Evolutionary conservation across 1,139 yeast species (phyloP), one percentile per base, ranked within the genome.

Genomic region (Scheffersomyces segobiensis): DNA sequence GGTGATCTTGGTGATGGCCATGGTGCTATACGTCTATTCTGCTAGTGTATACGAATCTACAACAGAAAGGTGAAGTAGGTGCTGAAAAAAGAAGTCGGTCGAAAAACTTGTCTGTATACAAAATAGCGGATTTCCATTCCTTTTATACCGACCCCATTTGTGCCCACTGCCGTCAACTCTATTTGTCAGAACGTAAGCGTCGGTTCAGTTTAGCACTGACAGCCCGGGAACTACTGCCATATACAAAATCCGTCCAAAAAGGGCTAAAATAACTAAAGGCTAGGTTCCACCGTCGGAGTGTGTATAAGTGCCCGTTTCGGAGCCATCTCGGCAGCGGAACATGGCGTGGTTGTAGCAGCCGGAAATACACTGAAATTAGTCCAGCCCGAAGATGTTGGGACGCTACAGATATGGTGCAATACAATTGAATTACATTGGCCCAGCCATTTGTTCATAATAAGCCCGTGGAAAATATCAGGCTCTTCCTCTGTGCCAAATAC

Each of bases 1-100:
- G 64, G 81, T 81, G 69, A 89, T 87, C 73, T 89, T 89, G 61
- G 75, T 75, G 57, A 77, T 63, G 53, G 42, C 42, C 42, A 32
- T 32, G 12, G 8, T 32, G 42, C 42, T 32, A 32, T 32, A 32
- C 42, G 42, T 32, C 42, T 32, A 10, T 32, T 32, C 14, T 14
- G 42, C 3, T 32, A 17, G 42, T 32, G 17, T 32, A 32, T 32
- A 32, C 42, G 42, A 32, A 32, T 32, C 42, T 32, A 32, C 42
- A 7, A 14, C 17, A 32, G 42, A 24, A 10, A 32, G 42, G 42
- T 32, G 42, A 32, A 32, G 42, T 10, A 32, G 42, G 12, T 5
- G 12, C 17, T 24, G 8, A 32, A 8, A 32, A 32, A 10, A 32
- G 12, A 12, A 17, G 8, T 17, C 17, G 42, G 12, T 17, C 12